These are phyloP conservation scores for Meira nashicola DNA, from an alignment of 1,284 basidiomycete genomes.

Conservation along the genomic window DNA sequence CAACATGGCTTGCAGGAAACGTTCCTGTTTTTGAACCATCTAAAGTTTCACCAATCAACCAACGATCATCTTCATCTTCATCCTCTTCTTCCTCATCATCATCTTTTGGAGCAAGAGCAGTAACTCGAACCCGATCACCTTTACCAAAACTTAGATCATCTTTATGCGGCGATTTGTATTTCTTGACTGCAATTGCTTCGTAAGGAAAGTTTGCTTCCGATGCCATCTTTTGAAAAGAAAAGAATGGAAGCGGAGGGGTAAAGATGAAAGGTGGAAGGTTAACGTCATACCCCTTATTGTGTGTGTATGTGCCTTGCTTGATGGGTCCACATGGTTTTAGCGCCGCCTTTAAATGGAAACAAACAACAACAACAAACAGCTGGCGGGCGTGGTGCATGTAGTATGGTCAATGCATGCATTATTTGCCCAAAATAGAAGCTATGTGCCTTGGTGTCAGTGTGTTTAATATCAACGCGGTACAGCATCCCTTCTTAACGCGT, in stretches of 20 bases:
- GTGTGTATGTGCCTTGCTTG: no score
- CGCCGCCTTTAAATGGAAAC: no score
- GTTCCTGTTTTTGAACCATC: slow-evolving; percentile 44
- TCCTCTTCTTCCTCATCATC: slow-evolving; percentile 33
- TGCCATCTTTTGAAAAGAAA: not conserved
- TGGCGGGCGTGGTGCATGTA: no score
- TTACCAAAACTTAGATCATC: slow-evolving; percentile 40
- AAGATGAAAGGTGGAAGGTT: no score
- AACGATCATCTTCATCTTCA: slow-evolving; percentile 53
- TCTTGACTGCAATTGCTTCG: slow-evolving; percentile 10
- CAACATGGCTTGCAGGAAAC: slow-evolving; percentile 50
- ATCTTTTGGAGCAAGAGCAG: slow-evolving; percentile 30
- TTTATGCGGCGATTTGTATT: slow-evolving; percentile 10
- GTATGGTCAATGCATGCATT: no score
- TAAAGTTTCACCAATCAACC: slow-evolving; percentile 50
- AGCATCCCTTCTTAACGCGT: no score
- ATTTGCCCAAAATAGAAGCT: no score
- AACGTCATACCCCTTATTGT: no score
- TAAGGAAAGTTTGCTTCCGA: not conserved
- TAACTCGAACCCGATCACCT: slow-evolving; percentile 48
- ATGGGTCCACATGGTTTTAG: no score
- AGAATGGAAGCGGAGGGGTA: no score
- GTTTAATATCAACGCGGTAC: no score
- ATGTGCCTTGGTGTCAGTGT: no score
- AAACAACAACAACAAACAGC: not conserved